Percentiles rank a stretch among this genome's conserved stretches.
These are phyloP conservation scores for Penicillium sp. DNA, from an alignment of 2,329 filamentous ascomycete genomes.

Conservation along the genomic window DNA sequence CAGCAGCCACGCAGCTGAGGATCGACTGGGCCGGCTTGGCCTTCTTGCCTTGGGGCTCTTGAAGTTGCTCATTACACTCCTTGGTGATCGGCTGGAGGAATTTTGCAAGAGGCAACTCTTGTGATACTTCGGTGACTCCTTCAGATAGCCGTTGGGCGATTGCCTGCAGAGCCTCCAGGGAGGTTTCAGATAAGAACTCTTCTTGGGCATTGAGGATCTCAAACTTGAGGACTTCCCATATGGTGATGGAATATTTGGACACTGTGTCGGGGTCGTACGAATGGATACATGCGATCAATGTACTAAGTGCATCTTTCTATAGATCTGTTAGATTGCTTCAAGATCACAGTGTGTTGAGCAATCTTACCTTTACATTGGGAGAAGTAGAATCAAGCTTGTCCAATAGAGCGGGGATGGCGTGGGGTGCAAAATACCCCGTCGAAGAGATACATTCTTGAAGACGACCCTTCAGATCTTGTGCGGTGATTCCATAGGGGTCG, in stretches of 20 bases:
- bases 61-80: slow-evolving; percentile 66
- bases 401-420: slow-evolving; percentile 64
- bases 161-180: slow-evolving; percentile 54
- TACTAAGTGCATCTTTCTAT: slow-evolving; percentile 62
- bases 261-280: slow-evolving; percentile 60
- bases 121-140: slow-evolving; percentile 38
- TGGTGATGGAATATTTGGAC: slow-evolving; percentile 61
- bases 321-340: slow-evolving; percentile 18
- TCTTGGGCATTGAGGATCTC: slow-evolving; percentile 67
- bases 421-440: slow-evolving; percentile 62
- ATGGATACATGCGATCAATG: slow-evolving; percentile 59
- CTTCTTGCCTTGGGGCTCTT: slow-evolving; percentile 67
- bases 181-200: slow-evolving; percentile 61
- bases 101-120: slow-evolving; percentile 46
- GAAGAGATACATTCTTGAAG: slow-evolving; percentile 64
- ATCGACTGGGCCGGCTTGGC: slow-evolving; percentile 64
- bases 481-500: slow-evolving; percentile 67
- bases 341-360: neutral
- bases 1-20: slow-evolving; percentile 54
- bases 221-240: slow-evolving; percentile 69
- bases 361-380: slow-evolving; percentile 61
- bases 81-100: slow-evolving; percentile 62
- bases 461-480: slow-evolving; percentile 64
- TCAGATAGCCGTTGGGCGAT: slow-evolving; percentile 57
- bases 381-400: slow-evolving; percentile 70